Evolutionary conservation across 2,329 filamentous ascomycete species (phyloP), one percentile per base, ranked within the genome.

Genomic region (Fusarium pseudonygamai): DNA sequence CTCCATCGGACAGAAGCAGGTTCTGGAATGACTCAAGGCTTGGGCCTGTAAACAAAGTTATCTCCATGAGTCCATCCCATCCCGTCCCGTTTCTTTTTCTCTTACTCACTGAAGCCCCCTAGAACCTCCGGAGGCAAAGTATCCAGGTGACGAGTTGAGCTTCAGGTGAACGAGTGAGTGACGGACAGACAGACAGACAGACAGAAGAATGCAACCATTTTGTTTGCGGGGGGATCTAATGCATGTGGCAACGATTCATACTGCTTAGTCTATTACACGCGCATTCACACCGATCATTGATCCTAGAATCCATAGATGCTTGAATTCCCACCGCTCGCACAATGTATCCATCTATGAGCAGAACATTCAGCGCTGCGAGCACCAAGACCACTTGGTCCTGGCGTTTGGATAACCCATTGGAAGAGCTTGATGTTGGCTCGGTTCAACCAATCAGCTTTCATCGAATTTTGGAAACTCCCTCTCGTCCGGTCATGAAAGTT

Each of bases 1-100:
- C 58, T 64, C 57, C 57, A 62, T 72, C 64, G 57, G 69, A 64
- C 58, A 58, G 53, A 60, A 72, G 69, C 67, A 61, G 61, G 43
- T 75, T 75, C 73, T 78, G 76, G 76, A 77, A 78, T 78, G 76
- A 78, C 67, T 78, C 76, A 73, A 75, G 67, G 59, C 66, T 50
- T 72, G 47, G 62, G 40, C 40, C 55, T 67, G 64, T 67, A 67
- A 37, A 40, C 42, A 46, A 52, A 55, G 47, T 64, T 46, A 63
- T 64, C 34, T 52, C 45, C 34, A 66, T 32, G 5, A 5, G 9
- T n/a, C n/a, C n/a, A 36, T 56, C 69, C 65, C 16, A 37, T 56
- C 69, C 65, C 64, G 64, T 50, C 69, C 65, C 71, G 72, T 63
- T 57, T 67, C 37, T 67, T 75, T 74, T 74, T 73, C 69, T 73